These are phyloP conservation scores for Trametes sp. DNA, from an alignment of 1,284 basidiomycete genomes.

Conservation along the genomic window DNA sequence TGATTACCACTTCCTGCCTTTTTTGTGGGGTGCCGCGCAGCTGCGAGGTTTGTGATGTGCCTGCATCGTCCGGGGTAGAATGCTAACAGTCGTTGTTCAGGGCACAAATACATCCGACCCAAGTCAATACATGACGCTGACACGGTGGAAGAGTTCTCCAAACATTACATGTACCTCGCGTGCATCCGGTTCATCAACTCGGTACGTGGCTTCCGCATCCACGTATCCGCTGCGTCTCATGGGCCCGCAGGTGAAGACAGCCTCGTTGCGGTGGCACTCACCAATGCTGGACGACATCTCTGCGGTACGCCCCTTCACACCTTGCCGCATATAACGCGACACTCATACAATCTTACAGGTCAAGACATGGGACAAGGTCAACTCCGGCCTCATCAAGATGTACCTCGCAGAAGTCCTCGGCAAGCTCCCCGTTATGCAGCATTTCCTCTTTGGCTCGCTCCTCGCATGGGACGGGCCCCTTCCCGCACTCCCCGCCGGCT, in stretches of 20 bases:
- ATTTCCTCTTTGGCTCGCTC: constrained; percentile 86
- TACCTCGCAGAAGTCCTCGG: constrained; percentile 94
- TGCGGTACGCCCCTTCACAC: constrained; percentile 60
- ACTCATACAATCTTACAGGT: too few species aligned
- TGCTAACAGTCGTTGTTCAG: constrained; percentile 48
- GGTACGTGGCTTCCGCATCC: constrained; percentile 50
- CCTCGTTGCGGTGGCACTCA: constrained; percentile 96
- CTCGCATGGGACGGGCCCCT: constrained; percentile 75
- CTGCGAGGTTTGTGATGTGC: constrained; percentile 73
- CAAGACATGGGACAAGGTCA: constrained; percentile 97
- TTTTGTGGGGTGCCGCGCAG: constrained; percentile 90
- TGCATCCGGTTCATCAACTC: constrained; percentile 98
- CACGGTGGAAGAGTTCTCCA: constrained; percentile 91
- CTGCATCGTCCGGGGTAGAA: too few species aligned
- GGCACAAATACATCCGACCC: constrained; percentile 90
- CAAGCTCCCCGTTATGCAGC: constrained; percentile 96
- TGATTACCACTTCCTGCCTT: constrained; percentile 97
- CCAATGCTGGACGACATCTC: constrained; percentile 99
- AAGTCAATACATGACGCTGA: constrained; percentile 94
- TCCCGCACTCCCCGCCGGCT: constrained; percentile 46
- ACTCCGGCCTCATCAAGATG: constrained; percentile 99
- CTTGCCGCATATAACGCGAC: too few species aligned
- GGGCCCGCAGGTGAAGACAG: constrained; percentile 84
- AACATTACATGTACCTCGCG: constrained; percentile 97
- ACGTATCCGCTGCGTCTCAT: neutral